These are phyloP conservation scores for Cornus kousa DNA, from an alignment of 148 eudicot genomes.

Conservation along the genomic window DNA sequence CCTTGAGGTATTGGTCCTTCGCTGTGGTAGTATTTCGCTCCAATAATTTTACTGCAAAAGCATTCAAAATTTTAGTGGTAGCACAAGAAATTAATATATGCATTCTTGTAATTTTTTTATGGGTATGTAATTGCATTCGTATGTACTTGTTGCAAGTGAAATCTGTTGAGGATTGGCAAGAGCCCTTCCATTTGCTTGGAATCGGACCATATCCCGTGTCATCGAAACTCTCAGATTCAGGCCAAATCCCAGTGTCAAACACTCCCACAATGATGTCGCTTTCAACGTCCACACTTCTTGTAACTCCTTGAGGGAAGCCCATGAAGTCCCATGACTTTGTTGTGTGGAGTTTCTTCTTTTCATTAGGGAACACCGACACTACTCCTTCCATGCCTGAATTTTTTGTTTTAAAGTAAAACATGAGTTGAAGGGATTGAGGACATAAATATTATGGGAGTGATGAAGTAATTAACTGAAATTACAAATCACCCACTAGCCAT, in stretches of 20 bases:
- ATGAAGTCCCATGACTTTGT: constrained; percentile 34
- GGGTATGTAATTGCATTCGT: not conserved
- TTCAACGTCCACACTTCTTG: not conserved
- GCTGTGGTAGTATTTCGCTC: not conserved
- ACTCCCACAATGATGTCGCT: constrained; percentile 25
- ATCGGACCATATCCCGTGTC: constrained; percentile 29
- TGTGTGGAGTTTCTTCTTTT: constrained; percentile 4
- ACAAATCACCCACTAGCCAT: not conserved
- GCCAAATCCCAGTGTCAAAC: constrained; percentile 26
- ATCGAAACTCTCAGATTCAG: constrained; percentile 26
- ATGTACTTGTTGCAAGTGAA: constrained; percentile 18
- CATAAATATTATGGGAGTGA: not conserved
- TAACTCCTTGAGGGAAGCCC: constrained; percentile 17
- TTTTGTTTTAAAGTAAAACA: not conserved
- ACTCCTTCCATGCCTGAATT: constrained; percentile 8
- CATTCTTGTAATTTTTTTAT: too few relatives aligned
- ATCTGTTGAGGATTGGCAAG: constrained; percentile 19
- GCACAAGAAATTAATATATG: too few relatives aligned
- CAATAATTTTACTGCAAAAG: not conserved
- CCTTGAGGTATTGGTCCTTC: not conserved
- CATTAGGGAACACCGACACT: constrained; percentile 23
- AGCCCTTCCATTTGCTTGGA: constrained; percentile 34
- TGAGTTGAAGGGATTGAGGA: too few relatives aligned
- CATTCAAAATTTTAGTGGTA: not conserved
- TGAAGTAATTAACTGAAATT: not conserved